Percentiles rank a stretch among this genome's conserved stretches.
Evolutionary conservation across 2,329 filamentous ascomycete genomes (phyloP).

Genomic region (Claviceps cyperi): DNA sequence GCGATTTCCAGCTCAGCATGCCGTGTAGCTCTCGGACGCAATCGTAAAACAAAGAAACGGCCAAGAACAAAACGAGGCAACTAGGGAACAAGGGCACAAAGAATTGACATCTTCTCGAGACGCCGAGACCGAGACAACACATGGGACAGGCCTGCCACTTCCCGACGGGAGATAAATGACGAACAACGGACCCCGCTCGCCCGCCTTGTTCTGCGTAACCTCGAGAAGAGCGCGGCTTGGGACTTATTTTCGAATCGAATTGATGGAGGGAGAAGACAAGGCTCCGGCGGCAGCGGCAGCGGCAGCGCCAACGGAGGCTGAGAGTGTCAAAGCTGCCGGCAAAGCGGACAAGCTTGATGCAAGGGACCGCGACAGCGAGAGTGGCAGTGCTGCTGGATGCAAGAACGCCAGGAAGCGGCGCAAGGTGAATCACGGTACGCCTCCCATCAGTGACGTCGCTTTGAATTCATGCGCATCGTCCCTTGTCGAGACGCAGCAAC

Average conservation of each 20-base stretch:
- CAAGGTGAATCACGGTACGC: constrained; percentile 79
- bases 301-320: not conserved
- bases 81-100: too few species aligned
- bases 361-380: constrained; percentile 1
- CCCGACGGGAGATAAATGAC: constrained; percentile 16
- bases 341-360: constrained; percentile 8
- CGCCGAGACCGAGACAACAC: not conserved
- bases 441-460: not conserved
- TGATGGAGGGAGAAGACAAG: constrained; percentile 18
- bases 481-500: not conserved
- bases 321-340: constrained; percentile 15
- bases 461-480: not conserved
- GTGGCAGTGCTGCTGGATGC: not conserved
- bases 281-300: constrained; percentile 6
- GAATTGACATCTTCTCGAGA: too few species aligned
- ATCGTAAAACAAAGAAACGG: not conserved
- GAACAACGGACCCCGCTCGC: constrained; percentile 10
- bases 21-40: constrained; percentile 2
- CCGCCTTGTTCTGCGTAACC: constrained; percentile 18
- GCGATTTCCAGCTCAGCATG: constrained; percentile 3
- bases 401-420: constrained; percentile 69
- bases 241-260: constrained; percentile 8
- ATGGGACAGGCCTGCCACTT: constrained; percentile 12
- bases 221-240: constrained; percentile 14
- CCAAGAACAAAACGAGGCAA: too few species aligned